Base-by-base conservation (phyloP, 2,329 filamentous ascomycete genomes). In the Cladophialophora carrionii region DNA sequence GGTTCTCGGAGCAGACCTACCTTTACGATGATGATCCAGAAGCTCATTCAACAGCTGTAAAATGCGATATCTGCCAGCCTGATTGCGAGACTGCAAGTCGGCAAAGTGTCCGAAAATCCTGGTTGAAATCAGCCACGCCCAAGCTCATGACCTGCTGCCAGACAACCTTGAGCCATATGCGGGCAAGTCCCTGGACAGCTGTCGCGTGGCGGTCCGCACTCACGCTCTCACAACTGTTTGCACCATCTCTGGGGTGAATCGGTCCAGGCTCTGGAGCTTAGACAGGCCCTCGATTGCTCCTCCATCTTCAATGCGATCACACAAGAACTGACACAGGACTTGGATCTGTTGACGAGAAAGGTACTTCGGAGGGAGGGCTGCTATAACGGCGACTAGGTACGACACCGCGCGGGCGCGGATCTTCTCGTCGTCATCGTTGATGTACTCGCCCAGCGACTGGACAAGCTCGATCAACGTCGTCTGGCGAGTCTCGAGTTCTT, bases 31-130 rank as follows among this genome's bases (percentile, higher is more conserved):
- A 68, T 83, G 85, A 31, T 82, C 82, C 81, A 90, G 83, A 66
- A 90, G 76, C 32, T 83, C 79, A 70, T 89, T 86, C 69, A 89
- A 74, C 43, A 90, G 78, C 66, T 83, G 83, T 62, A 88, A 79
- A 24, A 89, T 79, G n/a, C 85, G 81, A 73, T 87, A 88, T 66
- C 87, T 82, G 68, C 88, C 86, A n/a, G 84, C 81, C 72, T 87
- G 87, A 68, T 86, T 85, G 57, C 86, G 84, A 55, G 83, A 81
- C 65, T 88, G 81, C 6, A 88, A 80, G 71, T 86, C 82, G 32
- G 84, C 81, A 62, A 87, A 82, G 67, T 83, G 77, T 56, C 78
- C 78, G 62, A 84, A 80, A 20, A 84, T 73, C 6, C 82, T 84
- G 67, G 26, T n/a, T 10, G 17, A 32, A 64, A 59, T 66, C 61